Base-by-base conservation (phyloP, 2,329 filamentous ascomycete genomes). In the Sclerotiophoma versabilis region DNA sequence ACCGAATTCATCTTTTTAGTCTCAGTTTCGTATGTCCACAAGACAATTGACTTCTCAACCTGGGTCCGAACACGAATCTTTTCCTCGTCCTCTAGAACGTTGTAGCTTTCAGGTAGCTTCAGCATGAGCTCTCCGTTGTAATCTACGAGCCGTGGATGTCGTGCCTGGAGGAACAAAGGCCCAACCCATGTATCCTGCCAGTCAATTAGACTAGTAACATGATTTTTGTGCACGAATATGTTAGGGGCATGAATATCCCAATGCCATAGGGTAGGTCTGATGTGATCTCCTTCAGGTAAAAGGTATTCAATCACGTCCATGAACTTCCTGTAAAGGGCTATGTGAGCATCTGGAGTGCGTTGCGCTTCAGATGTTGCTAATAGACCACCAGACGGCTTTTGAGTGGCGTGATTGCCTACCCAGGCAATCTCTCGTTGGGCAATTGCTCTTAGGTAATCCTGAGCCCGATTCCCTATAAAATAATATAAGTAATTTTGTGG, bases 181-280 rank as follows among this genome's bases (percentile, higher is more conserved):
- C 57, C 60, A 10, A 57, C 42, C 60, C 70, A 77, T 9, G 50
- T 60, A 15, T 70, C 67, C 59, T 79, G 73, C 76, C 77, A 80
- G 60, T 80, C 75, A 46, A 80, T 78, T 5, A 80, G 43, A 43
- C 71, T 68, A 6, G 73, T 72, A 30, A 79, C 71, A 33, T 58
- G n/a, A n/a, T 75, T 69, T 36, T 73, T 57, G 14, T 32, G 29
- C 7, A 32, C 14, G 29, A 32, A 32, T n/a, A 32, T 11, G 14
- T 32, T 32, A n/a, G 9, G 9, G 14, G 29, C 9, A n/a, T 32
- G 29, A 12, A 32, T 12, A n/a, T 32, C 29, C 8, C 29, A n/a
- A 32, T 32, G 29, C 29, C 29, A 32, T 12, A 32, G 12, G 9
- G 29, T 32, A 5, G 29, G 29, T n/a, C 9, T 32, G 12, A 32